Conservation (phyloP, 768 basidiomycete species). For the Mrakia hoshinonis region DNA sequence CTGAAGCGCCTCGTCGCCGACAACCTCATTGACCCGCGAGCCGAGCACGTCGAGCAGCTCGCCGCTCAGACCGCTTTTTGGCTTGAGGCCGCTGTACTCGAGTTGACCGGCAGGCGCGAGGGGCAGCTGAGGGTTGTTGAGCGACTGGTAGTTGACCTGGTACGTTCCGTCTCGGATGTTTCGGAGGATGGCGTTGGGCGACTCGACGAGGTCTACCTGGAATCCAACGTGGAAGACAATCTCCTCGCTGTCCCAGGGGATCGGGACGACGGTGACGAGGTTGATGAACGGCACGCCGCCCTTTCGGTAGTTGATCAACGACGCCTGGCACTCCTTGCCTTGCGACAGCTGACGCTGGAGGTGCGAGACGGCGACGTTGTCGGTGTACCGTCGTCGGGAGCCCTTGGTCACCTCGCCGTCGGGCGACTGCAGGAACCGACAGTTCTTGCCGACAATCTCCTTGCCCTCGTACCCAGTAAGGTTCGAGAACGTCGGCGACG, state of each 20-base stretch:
- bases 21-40: background rate
- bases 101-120: constrained; percentile 20
- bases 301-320: constrained; percentile 79
- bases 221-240: constrained; percentile 86
- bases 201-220: constrained; percentile 71
- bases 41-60: constrained; percentile 16
- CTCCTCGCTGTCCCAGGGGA: constrained; percentile 63
- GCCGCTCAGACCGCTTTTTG: background rate
- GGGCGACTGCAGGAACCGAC: constrained; percentile 53
- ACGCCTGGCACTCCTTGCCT: constrained; percentile 80
- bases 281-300: constrained; percentile 81
- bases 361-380: constrained; percentile 55
- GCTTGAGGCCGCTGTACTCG: background rate
- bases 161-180: constrained; percentile 72
- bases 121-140: constrained; percentile 27
- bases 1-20: constrained; percentile 14
- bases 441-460: constrained; percentile 82
- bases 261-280: constrained; percentile 79
- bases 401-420: constrained; percentile 47
- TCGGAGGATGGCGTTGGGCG: constrained; percentile 72
- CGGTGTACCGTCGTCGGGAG: constrained; percentile 51
- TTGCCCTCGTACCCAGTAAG: constrained; percentile 43
- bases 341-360: constrained; percentile 58
- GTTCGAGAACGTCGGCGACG: constrained; percentile 68
- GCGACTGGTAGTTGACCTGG: constrained; percentile 51